Conservation (phyloP, 1,139 yeast genomes). For the Candida sp. region DNA sequence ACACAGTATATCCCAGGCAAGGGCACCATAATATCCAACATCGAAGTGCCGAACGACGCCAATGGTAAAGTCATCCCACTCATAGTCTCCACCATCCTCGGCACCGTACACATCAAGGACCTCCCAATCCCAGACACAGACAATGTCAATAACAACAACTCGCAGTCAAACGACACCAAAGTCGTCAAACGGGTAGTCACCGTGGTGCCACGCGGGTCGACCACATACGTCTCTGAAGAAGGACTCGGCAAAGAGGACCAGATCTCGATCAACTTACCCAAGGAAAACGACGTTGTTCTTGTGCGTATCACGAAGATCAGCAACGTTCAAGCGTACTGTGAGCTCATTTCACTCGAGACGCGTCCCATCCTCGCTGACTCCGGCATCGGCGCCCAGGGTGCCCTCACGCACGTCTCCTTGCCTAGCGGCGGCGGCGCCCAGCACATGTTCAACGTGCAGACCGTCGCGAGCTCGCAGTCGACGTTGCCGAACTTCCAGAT, state of each 20-base stretch:
- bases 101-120: constrained; percentile 46
- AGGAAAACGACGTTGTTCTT: constrained; percentile 83
- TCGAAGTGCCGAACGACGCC: constrained; percentile 30
- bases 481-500: constrained; percentile 43
- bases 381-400: constrained; percentile 71
- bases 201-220: constrained; percentile 28
- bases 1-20: constrained; percentile 36
- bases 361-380: constrained; percentile 62
- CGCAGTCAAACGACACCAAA: constrained; percentile 3
- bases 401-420: constrained; percentile 39
- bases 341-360: constrained; percentile 80
- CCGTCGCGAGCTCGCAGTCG: constrained; percentile 51
- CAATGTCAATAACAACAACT: too few species aligned
- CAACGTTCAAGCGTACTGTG: constrained; percentile 77
- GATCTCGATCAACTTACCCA: constrained; percentile 65
- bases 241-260: neutral
- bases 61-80: constrained; percentile 41
- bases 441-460: constrained; percentile 38
- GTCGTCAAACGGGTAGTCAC: constrained; percentile 24
- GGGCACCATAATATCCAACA: constrained; percentile 40
- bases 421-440: constrained; percentile 62
- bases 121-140: too few species aligned
- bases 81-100: constrained; percentile 72
- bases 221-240: neutral
- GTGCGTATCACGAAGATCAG: constrained; percentile 74